Percentiles rank a stretch among this genome's conserved stretches.
Conservation (phyloP, 208 protist species). For the Wallacemonas rigidus region DNA sequence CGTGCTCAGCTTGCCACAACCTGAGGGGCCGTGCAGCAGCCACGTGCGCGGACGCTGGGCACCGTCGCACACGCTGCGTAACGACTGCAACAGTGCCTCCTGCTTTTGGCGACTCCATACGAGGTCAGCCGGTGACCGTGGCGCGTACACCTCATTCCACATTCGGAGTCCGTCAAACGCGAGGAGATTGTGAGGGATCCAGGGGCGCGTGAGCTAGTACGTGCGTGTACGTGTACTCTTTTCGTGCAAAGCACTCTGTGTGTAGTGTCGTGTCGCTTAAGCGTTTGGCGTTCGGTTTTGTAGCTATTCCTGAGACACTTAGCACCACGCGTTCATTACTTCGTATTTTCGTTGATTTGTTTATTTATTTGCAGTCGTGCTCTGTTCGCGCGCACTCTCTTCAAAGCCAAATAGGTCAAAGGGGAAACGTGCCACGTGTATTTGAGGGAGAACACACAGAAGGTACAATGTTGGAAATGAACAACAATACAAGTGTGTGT, state of each 20-base stretch:
- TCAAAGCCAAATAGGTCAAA: no score
- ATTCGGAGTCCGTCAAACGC: constrained; percentile 28
- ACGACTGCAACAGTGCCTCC: constrained; percentile 34
- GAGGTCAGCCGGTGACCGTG: constrained; percentile 38
- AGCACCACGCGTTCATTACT: no score
- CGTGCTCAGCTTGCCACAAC: constrained; percentile 73
- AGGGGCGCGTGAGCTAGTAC: no score
- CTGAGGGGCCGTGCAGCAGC: constrained; percentile 80
- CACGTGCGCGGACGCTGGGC: constrained; percentile 31
- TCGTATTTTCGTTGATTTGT: not conserved
- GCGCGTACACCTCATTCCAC: constrained; percentile 75
- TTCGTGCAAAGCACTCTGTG: no score
- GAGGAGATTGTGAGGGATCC: no score
- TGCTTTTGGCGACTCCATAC: constrained; percentile 81
- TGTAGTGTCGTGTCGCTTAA: no score
- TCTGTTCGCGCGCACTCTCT: no score
- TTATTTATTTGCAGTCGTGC: not conserved
- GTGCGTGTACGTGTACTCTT: no score
- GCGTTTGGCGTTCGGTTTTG: no score
- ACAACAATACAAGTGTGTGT: not conserved
- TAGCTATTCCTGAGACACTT: no score
- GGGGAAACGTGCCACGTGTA: no score
- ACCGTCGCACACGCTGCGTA: constrained; percentile 31
- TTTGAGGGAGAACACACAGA: not conserved
- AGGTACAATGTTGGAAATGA: not conserved